Percentiles rank a stretch among this genome's conserved stretches.
phyloP scores from a whole-genome alignment of 441 rosid species.

The Cnidoscolus chayamansa region DNA sequence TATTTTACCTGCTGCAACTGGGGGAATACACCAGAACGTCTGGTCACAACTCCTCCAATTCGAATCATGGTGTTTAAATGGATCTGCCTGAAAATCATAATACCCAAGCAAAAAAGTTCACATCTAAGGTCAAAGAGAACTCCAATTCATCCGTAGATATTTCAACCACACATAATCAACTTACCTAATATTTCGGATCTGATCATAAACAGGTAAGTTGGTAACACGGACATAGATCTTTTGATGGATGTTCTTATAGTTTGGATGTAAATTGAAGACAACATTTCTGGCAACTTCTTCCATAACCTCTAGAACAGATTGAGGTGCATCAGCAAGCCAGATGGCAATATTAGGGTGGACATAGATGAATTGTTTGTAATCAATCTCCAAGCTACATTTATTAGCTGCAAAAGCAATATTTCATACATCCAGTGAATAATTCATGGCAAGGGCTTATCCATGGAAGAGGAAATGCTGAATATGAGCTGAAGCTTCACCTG shows the following conservation, averaged over 20 bases:
- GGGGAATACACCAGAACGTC: conserved; percentile 97
- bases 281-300: conserved; percentile 79
- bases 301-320: conserved; percentile 96
- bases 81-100: conserved; percentile 62
- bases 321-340: conserved; percentile 99
- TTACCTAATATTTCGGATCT: conserved; percentile 91
- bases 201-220: conserved; percentile 91
- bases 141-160: neutral
- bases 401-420: conserved; percentile 60
- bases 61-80: conserved; percentile 98
- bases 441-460: neutral
- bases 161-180: neutral
- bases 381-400: conserved; percentile 87
- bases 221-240: conserved; percentile 84
- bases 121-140: neutral
- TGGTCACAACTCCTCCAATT: conserved; percentile 95
- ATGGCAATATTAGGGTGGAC: conserved; percentile 95
- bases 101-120: conserved; percentile 9
- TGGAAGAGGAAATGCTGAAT: neutral
- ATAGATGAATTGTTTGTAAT: conserved; percentile 83
- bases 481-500: conserved; percentile 47
- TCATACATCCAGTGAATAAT: conserved; percentile 1
- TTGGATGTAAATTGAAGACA: conserved; percentile 83
- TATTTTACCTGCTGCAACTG: conserved; percentile 96
- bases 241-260: conserved; percentile 77